Evolutionary conservation across 257 asterid genomes (phyloP).

Genomic region (Craterostigma plantagineum): DNA sequence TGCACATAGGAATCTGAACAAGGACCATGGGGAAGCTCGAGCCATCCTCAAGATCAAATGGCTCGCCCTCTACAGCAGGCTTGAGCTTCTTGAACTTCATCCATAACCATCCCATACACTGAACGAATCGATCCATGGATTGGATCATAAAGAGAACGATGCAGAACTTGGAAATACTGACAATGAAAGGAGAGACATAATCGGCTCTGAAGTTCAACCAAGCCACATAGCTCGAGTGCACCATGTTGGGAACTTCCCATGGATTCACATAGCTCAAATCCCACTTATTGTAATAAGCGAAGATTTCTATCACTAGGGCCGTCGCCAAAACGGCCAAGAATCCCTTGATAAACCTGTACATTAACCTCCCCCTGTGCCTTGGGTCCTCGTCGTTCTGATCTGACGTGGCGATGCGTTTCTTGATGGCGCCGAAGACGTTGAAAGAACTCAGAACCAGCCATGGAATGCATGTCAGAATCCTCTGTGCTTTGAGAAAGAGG

Average conservation of each 20-base stretch:
- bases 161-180: constrained; percentile 29
- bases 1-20: constrained; percentile 23
- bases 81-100: constrained; percentile 7
- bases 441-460: constrained; percentile 25
- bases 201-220: constrained; percentile 58
- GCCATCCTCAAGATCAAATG: constrained; percentile 11
- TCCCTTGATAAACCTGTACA: constrained; percentile 37
- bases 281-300: constrained; percentile 57
- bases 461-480: constrained; percentile 37
- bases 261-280: constrained; percentile 42
- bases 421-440: constrained; percentile 26
- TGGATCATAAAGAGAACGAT: constrained; percentile 16
- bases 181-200: constrained; percentile 44
- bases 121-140: constrained; percentile 14
- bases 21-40: constrained; percentile 17
- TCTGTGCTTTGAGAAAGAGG: constrained; percentile 42
- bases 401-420: constrained; percentile 47
- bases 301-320: constrained; percentile 37
- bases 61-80: constrained; percentile 8
- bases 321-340: constrained; percentile 40
- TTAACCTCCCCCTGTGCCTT: constrained; percentile 37
- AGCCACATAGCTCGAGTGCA: constrained; percentile 42
- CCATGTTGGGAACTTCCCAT: constrained; percentile 43
- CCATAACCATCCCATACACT: constrained; percentile 16
- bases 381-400: constrained; percentile 50